Base-by-base conservation (phyloP, 345 rosid species). In the Syzygium aqueum region DNA sequence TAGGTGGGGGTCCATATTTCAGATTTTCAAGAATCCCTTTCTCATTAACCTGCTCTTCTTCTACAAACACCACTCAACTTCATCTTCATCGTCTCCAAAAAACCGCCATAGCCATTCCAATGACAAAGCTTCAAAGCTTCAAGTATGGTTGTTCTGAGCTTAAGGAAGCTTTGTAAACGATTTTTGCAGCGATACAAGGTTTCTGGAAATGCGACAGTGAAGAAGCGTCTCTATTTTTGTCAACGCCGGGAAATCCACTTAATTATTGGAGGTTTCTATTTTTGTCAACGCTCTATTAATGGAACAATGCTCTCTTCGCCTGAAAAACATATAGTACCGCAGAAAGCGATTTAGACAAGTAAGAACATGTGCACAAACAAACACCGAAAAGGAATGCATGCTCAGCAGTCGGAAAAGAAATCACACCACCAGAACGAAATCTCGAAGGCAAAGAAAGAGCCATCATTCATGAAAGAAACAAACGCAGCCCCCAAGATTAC, bases 281-380 rank as follows among this genome's bases (percentile, higher is more conserved):
- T 57, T 57, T 57, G 28, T 25, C 63, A 25, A 25, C 28, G 4
- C 77, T 15, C 1, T 65, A 30, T 63, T 63, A 15, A 63, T 28
- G 37, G 77, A 63, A 63, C 15, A 63, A 63, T 28, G 77, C 77
- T 63, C 11, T 14, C 33, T 63, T 28, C 14, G 5, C 77, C 30
- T 7, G 40, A 28, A 63, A 28, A 25, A 0, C 25, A 57, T 1
- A 3, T 11, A 0, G 63, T 0, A 63, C 21, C 19, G 40, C 9
- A 65, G 21, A 65, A 65, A 28, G 23, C 8, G 40, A 21, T 67
- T 67, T 16, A 17, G 43, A 14, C 25, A 33, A 14, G 25, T 19
- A 21, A 67, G 25, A 46, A 67, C 0, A 3, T 10, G 80, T 19
- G 46, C 25, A 17, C 22, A 33, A 33, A 73, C 25, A 73, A 73